A percentile compares a stretch with the other conserved stretches of the same genome.
Evolutionary conservation across 2,329 filamentous ascomycete genomes (phyloP).

Genomic region (Colletotrichum brevisporum): DNA sequence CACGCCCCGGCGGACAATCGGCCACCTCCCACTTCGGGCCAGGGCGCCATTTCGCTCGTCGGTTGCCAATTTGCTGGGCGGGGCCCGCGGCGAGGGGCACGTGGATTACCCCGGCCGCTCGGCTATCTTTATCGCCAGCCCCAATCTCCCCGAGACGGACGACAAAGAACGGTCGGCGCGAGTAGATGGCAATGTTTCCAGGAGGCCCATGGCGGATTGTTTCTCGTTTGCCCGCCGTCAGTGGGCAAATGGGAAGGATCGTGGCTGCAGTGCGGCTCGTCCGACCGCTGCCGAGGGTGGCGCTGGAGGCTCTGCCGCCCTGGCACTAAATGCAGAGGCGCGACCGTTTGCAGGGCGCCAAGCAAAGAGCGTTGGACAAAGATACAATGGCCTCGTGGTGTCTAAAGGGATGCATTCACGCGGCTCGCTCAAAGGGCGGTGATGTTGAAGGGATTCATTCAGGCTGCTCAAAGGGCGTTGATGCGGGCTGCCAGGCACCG

Average conservation of each 20-base stretch:
- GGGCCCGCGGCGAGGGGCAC: conserved; percentile 13
- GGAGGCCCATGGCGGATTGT: conserved; percentile 6
- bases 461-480: neutral
- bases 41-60: conserved; percentile 36
- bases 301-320: neutral
- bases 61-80: conserved; percentile 27
- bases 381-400: conserved; percentile 6
- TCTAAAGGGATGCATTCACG: neutral
- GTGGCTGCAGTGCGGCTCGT: conserved; percentile 15
- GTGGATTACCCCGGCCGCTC: conserved; percentile 37
- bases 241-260: neutral
- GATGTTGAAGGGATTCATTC: conserved; percentile 8
- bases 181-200: conserved; percentile 9
- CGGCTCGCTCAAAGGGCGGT: neutral
- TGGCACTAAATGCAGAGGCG: neutral
- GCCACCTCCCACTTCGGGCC: conserved; percentile 32
- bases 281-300: conserved; percentile 7
- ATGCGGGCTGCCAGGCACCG: too few species aligned
- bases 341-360: conserved; percentile 24
- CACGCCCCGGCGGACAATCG: conserved; percentile 20
- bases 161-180: conserved; percentile 23
- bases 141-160: conserved; percentile 31
- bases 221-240: conserved; percentile 14
- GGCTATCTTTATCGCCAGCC: conserved; percentile 38
- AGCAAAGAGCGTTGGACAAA: conserved; percentile 27